A percentile compares a stretch with the other conserved stretches of the same genome.
Evolutionary conservation across 139 green algal species (phyloP).

Genomic region (Chlorella sorokiniana): DNA sequence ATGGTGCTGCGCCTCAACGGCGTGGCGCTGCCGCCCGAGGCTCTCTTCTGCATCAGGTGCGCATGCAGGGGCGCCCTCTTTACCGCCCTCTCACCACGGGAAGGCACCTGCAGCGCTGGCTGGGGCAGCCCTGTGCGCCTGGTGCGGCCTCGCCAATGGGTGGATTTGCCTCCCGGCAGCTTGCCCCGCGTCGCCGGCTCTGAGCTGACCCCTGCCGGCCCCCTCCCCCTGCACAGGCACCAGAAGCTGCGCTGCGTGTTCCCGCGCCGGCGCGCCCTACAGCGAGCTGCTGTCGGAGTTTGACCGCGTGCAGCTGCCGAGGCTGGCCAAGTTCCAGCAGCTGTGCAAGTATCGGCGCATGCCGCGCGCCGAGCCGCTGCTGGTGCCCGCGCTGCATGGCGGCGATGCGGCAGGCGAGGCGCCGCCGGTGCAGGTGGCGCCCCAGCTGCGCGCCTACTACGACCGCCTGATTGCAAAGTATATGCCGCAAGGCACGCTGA

Average conservation of each 20-base stretch:
- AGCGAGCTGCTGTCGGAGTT: constrained; percentile 61
- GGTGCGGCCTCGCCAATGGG: no score
- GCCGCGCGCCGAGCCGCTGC: constrained; percentile 38
- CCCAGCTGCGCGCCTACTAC: constrained; percentile 68
- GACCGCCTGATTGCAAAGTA: constrained; percentile 72
- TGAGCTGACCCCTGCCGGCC: background rate
- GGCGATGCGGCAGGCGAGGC: background rate
- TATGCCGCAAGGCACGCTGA: constrained; percentile 55
- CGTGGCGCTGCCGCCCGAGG: constrained; percentile 68
- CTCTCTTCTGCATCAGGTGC: constrained; percentile 75
- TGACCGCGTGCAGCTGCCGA: constrained; percentile 70
- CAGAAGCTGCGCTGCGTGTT: constrained; percentile 58
- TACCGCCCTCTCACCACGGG: no score
- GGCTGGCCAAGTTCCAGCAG: constrained; percentile 75
- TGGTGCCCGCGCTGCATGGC: constrained; percentile 31
- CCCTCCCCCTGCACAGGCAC: constrained; percentile 30
- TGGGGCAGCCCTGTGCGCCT: background rate
- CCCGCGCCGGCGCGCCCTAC: constrained; percentile 63
- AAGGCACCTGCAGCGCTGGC: background rate
- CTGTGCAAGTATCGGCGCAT: constrained; percentile 47
- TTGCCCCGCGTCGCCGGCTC: background rate
- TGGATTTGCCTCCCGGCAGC: background rate
- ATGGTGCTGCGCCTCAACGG: constrained; percentile 72
- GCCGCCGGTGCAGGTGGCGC: constrained; percentile 8
- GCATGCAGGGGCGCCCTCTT: background rate